Base-by-base conservation (phyloP, 2,329 filamentous ascomycete species). In the Aspergillus thermomutatus region DNA sequence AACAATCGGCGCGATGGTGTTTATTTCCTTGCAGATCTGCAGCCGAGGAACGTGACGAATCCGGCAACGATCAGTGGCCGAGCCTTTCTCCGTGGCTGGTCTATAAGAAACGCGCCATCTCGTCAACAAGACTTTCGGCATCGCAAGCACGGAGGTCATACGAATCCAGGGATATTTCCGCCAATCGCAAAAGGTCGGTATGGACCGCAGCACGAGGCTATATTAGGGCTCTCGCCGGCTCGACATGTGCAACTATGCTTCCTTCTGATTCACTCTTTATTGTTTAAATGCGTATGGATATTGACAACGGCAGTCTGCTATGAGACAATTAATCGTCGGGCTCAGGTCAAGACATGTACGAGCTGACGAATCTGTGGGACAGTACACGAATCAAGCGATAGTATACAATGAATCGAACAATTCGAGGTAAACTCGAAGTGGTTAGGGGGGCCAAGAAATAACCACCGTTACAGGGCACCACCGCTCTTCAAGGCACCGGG, bases 401-500 rank as follows among this genome's bases (percentile, higher is more conserved):
- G 14, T 17, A 17, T 17, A 34, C 31, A 34, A 17, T 31, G 11
- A 4, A 31, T 34, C 2, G 31, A 17, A 17, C 31, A 26, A 17
- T 34, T 4, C 14, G 14, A 34, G 14, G 31, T 34, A 17, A 14
- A 14, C 31, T 14, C 3, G 31, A 34, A 34, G 31, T 34, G 17
- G 14, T 34, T 17, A 6, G 31, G 31, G 5, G 1, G 14, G 3
- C 17, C 14, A 17, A 37, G 14, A 17, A 34, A 17, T 37, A 17
- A 3, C 31, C 5, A 17, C 31, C 31, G 17, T 37, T 14, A 37
- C 14, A 37, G 14, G 31, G 62, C 58, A 49, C 64, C 57, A 5
- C 60, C 56, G 23, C 63, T 69, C 52, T 64, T 67, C 53, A 59
- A 23, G 11, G 69, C 65, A 31, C 71, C 70, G 1, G 69, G 66